Evolutionary conservation across 805 yeast species (phyloP), one percentile per base, ranked within the genome.

Genomic region (Myxozyma geophila): DNA sequence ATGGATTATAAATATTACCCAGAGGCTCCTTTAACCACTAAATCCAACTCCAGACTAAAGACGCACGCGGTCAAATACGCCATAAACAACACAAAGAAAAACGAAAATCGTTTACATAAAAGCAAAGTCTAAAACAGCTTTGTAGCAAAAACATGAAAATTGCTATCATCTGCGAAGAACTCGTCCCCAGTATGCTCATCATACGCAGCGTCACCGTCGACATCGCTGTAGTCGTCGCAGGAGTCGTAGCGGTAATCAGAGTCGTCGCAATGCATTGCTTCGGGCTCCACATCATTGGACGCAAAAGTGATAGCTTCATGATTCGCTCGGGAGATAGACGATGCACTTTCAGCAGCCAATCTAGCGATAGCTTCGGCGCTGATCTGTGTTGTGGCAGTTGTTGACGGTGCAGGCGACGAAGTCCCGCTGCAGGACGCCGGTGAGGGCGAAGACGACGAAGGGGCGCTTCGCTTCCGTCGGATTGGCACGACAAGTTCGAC

Each of bases 161-260:
- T 64, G 47, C 41, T 55, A 44, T 64, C 66, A 39, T 64, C 65
- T 28, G 64, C 64, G 46, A 63, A 63, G 37, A 50, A 60, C 17
- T 60, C 64, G 36, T 63, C 67, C 7, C 67, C 59, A 49, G 35
- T 40, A 46, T 63, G 64, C 46, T 63, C 67, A 39, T 63, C 63
- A 28, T 39, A 37, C 13, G 35, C 59, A 4, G 39, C 52, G 17
- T 28, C 41, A 10, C 54, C 60, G n/a, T 41, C 62, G 6, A 43
- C 54, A 19, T 50, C 63, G 47, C 28, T 47, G n/a, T 59, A 55
- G 36, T 47, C 39, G 41, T 61, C 56, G 23, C 40, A 47, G n/a
- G 17, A 47, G 8, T 48, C 55, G 28, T 19, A 35, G 10, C 17
- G 21, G 21, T 56, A 40, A 28, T 61, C 54, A 35, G 9, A 35